Conservation (phyloP, 2,329 filamentous ascomycete genomes). For the Aspergillus bombycis region DNA sequence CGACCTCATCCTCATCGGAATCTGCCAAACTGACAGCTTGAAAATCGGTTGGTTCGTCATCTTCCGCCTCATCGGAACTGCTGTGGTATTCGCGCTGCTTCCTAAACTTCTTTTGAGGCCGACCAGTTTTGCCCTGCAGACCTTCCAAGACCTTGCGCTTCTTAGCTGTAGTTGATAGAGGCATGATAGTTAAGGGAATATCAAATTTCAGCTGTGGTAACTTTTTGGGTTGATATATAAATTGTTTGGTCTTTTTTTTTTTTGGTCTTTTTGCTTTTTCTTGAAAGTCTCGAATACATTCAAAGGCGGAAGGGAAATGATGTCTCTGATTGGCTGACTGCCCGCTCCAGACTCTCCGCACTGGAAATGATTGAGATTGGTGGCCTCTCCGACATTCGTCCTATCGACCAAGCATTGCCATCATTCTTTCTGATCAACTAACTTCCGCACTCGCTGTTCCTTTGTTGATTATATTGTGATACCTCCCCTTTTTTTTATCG, state of each 20-base stretch:
- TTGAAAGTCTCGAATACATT: constrained; percentile 26
- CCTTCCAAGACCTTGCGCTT: constrained; percentile 65
- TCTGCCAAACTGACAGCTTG: constrained; percentile 54
- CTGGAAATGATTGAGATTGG: constrained; percentile 15
- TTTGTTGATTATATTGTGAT: not conserved
- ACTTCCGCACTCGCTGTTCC: not conserved
- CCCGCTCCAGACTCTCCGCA: constrained; percentile 28
- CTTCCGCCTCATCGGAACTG: constrained; percentile 61
- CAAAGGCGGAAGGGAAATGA: constrained; percentile 31
- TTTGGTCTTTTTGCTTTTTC: constrained; percentile 24
- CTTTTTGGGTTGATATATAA: not conserved
- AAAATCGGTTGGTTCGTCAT: constrained; percentile 49
- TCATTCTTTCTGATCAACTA: not conserved
- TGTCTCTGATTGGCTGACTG: constrained; percentile 36
- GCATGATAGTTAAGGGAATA: constrained; percentile 34
- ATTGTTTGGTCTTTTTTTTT: constrained; percentile 5
- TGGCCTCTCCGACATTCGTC: constrained; percentile 24
- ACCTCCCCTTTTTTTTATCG: not conserved
- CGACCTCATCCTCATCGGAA: constrained; percentile 45
- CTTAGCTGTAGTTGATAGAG: constrained; percentile 42
- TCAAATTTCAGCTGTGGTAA: constrained; percentile 18
- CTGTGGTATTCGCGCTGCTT: constrained; percentile 68
- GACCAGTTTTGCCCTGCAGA: constrained; percentile 55
- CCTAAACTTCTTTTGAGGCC: constrained; percentile 62
- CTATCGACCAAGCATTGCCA: too few species aligned